These are phyloP conservation scores for Salmacisia buchloeana DNA, from an alignment of 1,284 basidiomycete species.

Conservation along the genomic window DNA sequence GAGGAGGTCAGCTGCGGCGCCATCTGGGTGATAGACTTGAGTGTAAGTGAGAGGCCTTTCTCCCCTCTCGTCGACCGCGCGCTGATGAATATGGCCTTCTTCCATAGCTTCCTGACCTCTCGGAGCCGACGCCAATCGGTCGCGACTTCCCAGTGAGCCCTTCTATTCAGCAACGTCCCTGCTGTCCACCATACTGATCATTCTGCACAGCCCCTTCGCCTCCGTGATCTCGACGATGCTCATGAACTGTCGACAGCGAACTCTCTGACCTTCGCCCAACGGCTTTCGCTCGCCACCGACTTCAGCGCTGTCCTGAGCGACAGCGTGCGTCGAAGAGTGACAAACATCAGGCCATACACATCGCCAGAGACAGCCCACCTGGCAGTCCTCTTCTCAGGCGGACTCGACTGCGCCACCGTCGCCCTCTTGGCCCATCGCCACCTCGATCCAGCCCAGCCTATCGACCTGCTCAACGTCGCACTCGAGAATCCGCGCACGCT, in stretches of 20 bases:
- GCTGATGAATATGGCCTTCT: too few species aligned
- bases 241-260: too few species aligned
- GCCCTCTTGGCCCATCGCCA: constrained; percentile 66
- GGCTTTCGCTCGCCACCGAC: neutral
- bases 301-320: constrained; percentile 51
- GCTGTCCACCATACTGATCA: too few species aligned
- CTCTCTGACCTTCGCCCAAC: constrained; percentile 4
- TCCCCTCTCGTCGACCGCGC: too few species aligned
- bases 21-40: constrained; percentile 59
- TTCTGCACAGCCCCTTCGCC: too few species aligned
- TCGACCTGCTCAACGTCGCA: constrained; percentile 90
- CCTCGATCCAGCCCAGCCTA: constrained; percentile 60
- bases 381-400: constrained; percentile 89
- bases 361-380: constrained; percentile 53
- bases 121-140: too few species aligned
- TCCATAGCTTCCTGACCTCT: too few species aligned
- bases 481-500: constrained; percentile 81
- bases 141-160: too few species aligned
- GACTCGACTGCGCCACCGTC: constrained; percentile 83
- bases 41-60: neutral
- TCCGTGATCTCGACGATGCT: too few species aligned
- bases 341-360: constrained; percentile 51
- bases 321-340: constrained; percentile 53
- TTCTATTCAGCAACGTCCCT: too few species aligned
- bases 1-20: constrained; percentile 63